Conservation (phyloP, 2,329 filamentous ascomycete species). For the Zymoseptoria tritici region DNA sequence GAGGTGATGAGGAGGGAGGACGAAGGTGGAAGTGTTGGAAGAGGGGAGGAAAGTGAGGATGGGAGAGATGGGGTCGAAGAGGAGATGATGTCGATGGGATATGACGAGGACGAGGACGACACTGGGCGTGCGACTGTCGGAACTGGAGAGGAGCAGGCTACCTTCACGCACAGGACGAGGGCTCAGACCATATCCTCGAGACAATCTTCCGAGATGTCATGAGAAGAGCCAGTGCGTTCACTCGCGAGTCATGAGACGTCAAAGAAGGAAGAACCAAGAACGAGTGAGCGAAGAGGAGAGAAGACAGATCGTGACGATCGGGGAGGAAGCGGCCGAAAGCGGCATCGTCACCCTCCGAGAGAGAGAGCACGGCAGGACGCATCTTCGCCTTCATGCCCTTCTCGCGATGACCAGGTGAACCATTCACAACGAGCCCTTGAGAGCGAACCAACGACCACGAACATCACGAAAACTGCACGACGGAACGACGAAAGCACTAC, state of each 20-base stretch:
- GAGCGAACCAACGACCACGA: too few relatives aligned
- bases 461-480: too few relatives aligned
- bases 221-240: not conserved
- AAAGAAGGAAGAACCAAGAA: not conserved
- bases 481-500: too few relatives aligned
- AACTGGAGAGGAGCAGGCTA: not conserved
- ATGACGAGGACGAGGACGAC: not conserved
- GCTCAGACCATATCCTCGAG: not conserved
- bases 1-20: conserved; percentile 5
- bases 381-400: too few relatives aligned
- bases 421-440: too few relatives aligned
- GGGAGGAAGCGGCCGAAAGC: too few relatives aligned
- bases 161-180: not conserved
- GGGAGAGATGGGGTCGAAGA: not conserved
- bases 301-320: too few relatives aligned
- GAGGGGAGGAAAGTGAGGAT: conserved; percentile 3
- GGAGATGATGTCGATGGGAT: not conserved
- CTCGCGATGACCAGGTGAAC: too few relatives aligned
- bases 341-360: too few relatives aligned
- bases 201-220: not conserved
- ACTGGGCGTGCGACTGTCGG: not conserved
- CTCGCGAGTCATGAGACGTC: not conserved
- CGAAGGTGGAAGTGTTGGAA: not conserved
- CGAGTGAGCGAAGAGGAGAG: too few relatives aligned
- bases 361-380: too few relatives aligned